Evolutionary conservation across 768 basidiomycete genomes (phyloP).

Genomic region (Tulasnella sp.): DNA sequence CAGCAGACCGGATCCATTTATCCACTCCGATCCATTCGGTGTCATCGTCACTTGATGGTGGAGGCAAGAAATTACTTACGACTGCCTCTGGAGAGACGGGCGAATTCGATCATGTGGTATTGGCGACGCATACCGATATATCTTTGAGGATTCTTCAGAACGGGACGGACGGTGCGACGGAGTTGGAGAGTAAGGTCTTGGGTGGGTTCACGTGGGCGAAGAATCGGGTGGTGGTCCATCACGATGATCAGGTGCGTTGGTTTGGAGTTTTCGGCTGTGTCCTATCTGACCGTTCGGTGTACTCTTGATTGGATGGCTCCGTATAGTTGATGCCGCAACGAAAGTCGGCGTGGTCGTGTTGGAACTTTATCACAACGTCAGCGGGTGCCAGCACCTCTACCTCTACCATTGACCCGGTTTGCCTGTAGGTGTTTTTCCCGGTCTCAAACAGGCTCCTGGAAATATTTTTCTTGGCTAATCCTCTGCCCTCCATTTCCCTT

Average conservation of each 20-base stretch:
- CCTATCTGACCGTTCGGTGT: not conserved
- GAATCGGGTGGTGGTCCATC: conserved; percentile 60
- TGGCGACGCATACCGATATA: conserved; percentile 64
- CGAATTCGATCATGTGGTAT: conserved; percentile 57
- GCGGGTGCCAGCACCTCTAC: conserved; percentile 31
- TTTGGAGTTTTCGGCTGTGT: conserved; percentile 22
- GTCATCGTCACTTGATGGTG: conserved; percentile 24
- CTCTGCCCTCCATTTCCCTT: not conserved
- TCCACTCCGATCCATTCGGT: conserved; percentile 45
- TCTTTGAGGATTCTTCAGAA: conserved; percentile 37
- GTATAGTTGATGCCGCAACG: conserved; percentile 55
- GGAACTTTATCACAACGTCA: conserved; percentile 64
- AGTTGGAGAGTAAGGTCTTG: conserved; percentile 46
- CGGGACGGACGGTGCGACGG: conserved; percentile 38
- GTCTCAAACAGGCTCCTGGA: too few relatives aligned
- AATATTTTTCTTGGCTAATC: too few relatives aligned
- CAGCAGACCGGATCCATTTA: conserved; percentile 44
- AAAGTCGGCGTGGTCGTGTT: conserved; percentile 58
- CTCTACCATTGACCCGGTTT: conserved; percentile 47
- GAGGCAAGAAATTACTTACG: conserved; percentile 35
- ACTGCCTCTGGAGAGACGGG: conserved; percentile 38
- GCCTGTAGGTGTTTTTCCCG: conserved; percentile 48
- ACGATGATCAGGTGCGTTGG: conserved; percentile 43
- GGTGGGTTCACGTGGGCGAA: conserved; percentile 52
- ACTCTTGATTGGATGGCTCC: not conserved